Conservation (phyloP, 2,329 filamentous ascomycete genomes). For the Penicillium sp. region DNA sequence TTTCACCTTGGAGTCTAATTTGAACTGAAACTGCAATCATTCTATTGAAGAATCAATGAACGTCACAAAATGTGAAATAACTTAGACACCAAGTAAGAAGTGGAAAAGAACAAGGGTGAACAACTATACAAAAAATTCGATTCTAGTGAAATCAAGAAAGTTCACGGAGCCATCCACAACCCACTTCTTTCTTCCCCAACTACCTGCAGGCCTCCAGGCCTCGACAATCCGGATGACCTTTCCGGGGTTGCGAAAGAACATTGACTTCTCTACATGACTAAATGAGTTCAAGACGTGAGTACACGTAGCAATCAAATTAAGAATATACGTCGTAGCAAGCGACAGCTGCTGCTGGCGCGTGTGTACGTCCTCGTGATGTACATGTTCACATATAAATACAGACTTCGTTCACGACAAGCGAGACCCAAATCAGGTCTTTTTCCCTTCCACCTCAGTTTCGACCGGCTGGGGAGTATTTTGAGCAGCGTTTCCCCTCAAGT, state of each 20-base stretch:
- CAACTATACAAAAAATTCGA: background rate
- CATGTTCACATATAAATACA: background rate
- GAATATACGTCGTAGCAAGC: background rate
- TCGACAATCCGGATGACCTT: too few relatives aligned
- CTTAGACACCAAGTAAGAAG: background rate
- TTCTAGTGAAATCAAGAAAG: background rate
- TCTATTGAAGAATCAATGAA: background rate
- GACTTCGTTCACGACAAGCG: background rate
- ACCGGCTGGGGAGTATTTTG: background rate
- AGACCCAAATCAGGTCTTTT: background rate
- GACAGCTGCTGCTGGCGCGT: background rate
- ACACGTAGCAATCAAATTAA: background rate
- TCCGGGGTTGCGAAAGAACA: too few relatives aligned
- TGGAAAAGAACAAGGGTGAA: background rate
- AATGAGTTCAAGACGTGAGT: background rate
- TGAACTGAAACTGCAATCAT: background rate
- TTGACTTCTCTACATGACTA: background rate
- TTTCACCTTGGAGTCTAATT: background rate
- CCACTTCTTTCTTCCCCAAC: too few relatives aligned
- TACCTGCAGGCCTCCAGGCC: too few relatives aligned
- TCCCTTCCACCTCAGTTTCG: background rate
- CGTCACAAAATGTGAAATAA: background rate
- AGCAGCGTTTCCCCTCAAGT: constrained; percentile 9
- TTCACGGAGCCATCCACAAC: background rate
- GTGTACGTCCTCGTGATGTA: background rate